A percentile compares a stretch with the other conserved stretches of the same genome.
Evolutionary conservation across 495 filamentous ascomycete genomes (phyloP).

Genomic region (Hypoxylon perforatum): DNA sequence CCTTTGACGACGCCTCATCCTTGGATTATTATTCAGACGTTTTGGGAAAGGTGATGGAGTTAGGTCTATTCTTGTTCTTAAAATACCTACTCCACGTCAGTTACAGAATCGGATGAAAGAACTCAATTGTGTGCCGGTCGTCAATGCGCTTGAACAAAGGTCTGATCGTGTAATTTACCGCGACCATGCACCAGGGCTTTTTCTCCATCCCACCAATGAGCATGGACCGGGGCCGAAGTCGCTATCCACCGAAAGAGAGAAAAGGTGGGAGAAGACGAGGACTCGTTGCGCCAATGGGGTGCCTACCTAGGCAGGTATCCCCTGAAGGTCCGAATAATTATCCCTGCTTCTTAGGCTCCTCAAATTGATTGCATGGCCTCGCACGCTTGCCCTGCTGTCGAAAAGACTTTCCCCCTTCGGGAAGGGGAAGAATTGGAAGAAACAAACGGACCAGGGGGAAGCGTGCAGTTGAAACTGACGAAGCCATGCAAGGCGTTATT

Average conservation of each 20-base stretch:
- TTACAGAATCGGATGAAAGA: constrained; percentile 1
- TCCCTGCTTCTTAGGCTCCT: constrained; percentile 21
- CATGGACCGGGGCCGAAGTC: constrained; percentile 24
- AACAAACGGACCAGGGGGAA: constrained; percentile 40
- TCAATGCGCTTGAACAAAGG: constrained; percentile 35
- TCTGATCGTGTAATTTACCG: constrained; percentile 36
- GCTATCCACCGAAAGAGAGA: constrained; percentile 22
- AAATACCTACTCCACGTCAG: constrained; percentile 1
- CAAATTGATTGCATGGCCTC: constrained; percentile 35
- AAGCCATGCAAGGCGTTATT: constrained; percentile 39
- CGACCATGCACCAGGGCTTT: constrained; percentile 22
- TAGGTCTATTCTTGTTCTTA: neutral
- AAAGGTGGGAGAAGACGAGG: constrained; percentile 28
- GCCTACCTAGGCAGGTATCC: neutral
- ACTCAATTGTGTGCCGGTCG: constrained; percentile 7
- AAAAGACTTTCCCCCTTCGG: constrained; percentile 24
- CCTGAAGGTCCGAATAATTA: constrained; percentile 8
- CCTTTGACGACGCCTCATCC: constrained; percentile 13
- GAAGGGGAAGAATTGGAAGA: constrained; percentile 16
- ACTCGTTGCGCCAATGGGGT: constrained; percentile 1
- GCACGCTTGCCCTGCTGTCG: neutral
- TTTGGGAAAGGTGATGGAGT: neutral
- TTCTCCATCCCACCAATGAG: constrained; percentile 15
- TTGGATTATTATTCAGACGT: neutral
- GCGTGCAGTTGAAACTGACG: constrained; percentile 41